Evolutionary conservation across 768 basidiomycete genomes (phyloP), one percentile per base, ranked within the genome.

Genomic region (Termitomyces sp.): DNA sequence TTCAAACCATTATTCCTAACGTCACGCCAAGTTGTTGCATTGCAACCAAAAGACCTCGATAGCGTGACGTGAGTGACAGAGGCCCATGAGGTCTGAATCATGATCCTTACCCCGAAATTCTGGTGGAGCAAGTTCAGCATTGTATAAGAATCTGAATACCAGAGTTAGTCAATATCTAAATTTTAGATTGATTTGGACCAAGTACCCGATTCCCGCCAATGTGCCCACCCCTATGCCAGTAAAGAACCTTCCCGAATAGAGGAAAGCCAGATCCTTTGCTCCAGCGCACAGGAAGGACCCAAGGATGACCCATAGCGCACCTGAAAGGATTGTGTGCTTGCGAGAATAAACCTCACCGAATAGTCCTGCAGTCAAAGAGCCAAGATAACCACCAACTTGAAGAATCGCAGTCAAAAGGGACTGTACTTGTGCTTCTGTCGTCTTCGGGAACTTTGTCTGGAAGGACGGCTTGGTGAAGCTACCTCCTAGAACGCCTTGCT

Each of bases 11-110:
- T 18, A 62, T 62, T 33, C 61, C 61, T 16, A 60, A 47, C 22
- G 61, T 62, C 33, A 62, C 61, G 45, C 61, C 61, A 18, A 62
- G 55, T 50, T 62, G 61, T 28, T 62, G 61, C 61, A 62, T 62
- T 26, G 61, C 61, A 10, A 62, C 61, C 37, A 62, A 29, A 42
- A 62, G 58, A 24, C 61, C 61, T 62, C 5, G 20, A 36, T 41
- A 5, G 13, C 10, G 26, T 7, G 16, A 29, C 3, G 44, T 53
- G n/a, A 29, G 31, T 50, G 7, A 41, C 7, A 24, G 36, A 13
- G 4, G n/a, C 15, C 28, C 10, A 49, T 6, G 2, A n/a, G 15
- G 28, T 33, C 16, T 24, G 42, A 18, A 39, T 36, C 0, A 36
- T 18, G 2, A 15, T 7, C 44, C 58, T 54, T 18, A 59, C 61